Evolutionary conservation across 176 grass and related monocot species (phyloP), one percentile per base, ranked within the genome.

Genomic region (Zoysia pacifica): DNA sequence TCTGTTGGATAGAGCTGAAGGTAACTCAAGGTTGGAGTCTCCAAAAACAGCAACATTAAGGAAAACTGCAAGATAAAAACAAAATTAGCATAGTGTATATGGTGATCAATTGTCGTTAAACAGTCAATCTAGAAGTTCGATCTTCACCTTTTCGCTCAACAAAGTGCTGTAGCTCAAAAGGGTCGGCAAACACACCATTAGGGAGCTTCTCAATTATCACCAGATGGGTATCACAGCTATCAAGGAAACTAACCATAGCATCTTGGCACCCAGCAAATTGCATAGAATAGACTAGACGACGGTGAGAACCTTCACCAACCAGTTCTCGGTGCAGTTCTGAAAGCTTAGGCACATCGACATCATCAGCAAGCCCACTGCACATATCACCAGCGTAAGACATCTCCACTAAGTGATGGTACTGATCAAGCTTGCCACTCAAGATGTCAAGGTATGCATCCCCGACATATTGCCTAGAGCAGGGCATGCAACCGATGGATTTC

Each of bases 111-210:
- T 28, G 28, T 28, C 28, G 47, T 60, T 78, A 28, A 5, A 44
- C 0, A 7, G 19, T 61, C 16, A 50, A 76, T 1, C 16, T 41
- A 15, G 69, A 11, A 79, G 20, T 73, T 75, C 11, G 0, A 47
- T 78, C 62, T 65, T 68, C 41, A 99, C 96, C 88, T 93, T 83
- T 84, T 36, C 76, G 72, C 45, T 85, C 76, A 19, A 99, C 86
- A 82, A 93, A 89, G 74, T 87, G 90, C 19, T 99, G 96, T 9
- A 99, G 55, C 88, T 99, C 96, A 82, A 99, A 99, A 3, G 86
- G 90, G 75, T 99, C 90, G 55, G 90, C 92, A 79, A 99, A 99
- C 3, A 99, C 90, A 3, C 92, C 90, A 39, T 79, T 64, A 0
- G 84, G 89, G 42, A 99, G 88, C 73, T 72, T 91, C 60, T 99